Evolutionary conservation across 768 basidiomycete species (phyloP).

Genomic region (Symmetrospora coprosmae): DNA sequence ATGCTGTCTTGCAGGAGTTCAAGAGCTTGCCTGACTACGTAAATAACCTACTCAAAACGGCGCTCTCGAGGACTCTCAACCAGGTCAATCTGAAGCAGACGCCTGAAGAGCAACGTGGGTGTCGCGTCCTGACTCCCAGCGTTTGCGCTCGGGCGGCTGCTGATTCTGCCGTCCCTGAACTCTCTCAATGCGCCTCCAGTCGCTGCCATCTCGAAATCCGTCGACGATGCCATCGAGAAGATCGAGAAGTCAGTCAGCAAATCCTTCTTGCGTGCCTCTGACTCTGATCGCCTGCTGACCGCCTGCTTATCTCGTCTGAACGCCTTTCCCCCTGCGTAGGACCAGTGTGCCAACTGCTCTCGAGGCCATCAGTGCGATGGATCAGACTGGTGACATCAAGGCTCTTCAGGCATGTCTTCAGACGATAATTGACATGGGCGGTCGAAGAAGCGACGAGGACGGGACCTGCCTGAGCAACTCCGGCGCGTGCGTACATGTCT

Average conservation of each 20-base stretch:
- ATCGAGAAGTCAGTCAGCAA: background rate
- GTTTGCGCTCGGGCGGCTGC: too few relatives aligned
- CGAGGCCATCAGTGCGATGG: background rate
- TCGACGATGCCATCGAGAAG: background rate
- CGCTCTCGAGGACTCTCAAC: background rate
- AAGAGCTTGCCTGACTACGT: conserved; percentile 6
- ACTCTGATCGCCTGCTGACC: too few relatives aligned
- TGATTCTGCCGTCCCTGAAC: too few relatives aligned
- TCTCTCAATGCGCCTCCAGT: too few relatives aligned
- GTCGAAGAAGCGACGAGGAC: background rate
- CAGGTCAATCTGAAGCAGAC: background rate
- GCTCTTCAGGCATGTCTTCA: background rate
- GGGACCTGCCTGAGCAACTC: conserved; percentile 9
- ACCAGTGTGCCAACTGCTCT: conserved; percentile 1
- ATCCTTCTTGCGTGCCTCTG: too few relatives aligned
- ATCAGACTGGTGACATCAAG: conserved; percentile 6
- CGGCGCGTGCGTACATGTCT: too few relatives aligned
- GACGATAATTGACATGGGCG: conserved; percentile 15
- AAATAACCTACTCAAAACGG: conserved; percentile 14
- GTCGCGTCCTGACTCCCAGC: too few relatives aligned
- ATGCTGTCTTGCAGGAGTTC: background rate
- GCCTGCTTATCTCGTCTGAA: too few relatives aligned
- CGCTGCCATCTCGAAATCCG: background rate
- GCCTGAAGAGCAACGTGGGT: conserved; percentile 17
- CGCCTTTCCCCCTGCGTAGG: too few relatives aligned